phyloP scores from a whole-genome alignment of 1,284 basidiomycete genomes.

The Rhodofomes roseus region DNA sequence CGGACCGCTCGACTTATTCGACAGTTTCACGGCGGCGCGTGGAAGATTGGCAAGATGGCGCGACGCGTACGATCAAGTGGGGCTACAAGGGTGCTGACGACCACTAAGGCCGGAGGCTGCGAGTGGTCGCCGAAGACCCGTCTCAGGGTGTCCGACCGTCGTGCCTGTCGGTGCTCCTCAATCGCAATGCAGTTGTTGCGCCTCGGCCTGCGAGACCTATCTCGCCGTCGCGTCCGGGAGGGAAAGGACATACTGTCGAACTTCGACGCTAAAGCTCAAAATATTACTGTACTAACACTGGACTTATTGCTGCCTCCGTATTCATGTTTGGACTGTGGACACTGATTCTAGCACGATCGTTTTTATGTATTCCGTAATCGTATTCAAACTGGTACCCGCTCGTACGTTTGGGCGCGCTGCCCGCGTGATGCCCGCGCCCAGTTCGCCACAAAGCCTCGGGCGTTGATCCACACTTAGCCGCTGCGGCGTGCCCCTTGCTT shows the following conservation, averaged over 20 bases:
- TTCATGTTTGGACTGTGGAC: not conserved
- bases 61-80: conserved; percentile 50
- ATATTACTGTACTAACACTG: not conserved
- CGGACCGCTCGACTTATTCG: conserved; percentile 66
- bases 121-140: not conserved
- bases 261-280: not conserved
- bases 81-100: conserved; percentile 40
- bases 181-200: not conserved
- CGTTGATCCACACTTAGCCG: not conserved
- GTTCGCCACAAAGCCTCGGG: not conserved
- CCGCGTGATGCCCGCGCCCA: not conserved
- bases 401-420: not conserved
- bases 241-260: not conserved
- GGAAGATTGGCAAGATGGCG: conserved; percentile 59
- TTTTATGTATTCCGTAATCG: not conserved
- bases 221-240: not conserved
- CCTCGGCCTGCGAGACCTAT: not conserved
- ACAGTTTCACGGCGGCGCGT: conserved; percentile 59
- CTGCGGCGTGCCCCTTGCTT: not conserved
- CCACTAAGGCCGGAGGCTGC: conserved; percentile 16
- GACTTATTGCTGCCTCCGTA: not conserved
- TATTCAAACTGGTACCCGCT: not conserved
- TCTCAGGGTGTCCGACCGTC: not conserved
- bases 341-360: not conserved
- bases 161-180: not conserved